phyloP scores from a whole-genome alignment of 1,139 yeast species.

The Saccharomyces hybrid region DNA sequence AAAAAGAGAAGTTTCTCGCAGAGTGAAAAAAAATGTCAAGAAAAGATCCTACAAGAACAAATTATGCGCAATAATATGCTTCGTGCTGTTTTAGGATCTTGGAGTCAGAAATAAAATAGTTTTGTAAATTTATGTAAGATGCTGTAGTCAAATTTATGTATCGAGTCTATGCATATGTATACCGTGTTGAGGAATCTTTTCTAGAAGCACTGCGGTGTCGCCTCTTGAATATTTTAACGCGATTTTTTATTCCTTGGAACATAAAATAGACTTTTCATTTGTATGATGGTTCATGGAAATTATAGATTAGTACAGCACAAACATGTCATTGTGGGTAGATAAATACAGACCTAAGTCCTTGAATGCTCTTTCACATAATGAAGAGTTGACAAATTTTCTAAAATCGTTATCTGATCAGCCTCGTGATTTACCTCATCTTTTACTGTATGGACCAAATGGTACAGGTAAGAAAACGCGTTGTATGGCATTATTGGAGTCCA shows the following conservation, averaged over 20 bases:
- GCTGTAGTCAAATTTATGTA: background rate
- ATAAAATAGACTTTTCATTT: background rate
- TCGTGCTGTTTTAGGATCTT: background rate
- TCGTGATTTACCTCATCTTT: slow-evolving; percentile 80
- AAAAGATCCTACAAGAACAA: background rate
- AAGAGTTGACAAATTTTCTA: slow-evolving; percentile 53
- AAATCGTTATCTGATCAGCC: slow-evolving; percentile 41
- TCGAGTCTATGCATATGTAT: background rate
- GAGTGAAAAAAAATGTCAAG: background rate
- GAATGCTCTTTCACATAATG: slow-evolving; percentile 58
- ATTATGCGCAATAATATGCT: background rate
- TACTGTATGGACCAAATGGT: slow-evolving; percentile 93
- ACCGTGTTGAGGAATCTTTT: background rate
- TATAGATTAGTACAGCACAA: background rate
- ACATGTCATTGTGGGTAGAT: slow-evolving; percentile 94
- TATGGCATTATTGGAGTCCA: slow-evolving; percentile 66
- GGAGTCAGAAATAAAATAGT: background rate
- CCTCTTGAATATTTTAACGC: background rate
- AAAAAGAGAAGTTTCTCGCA: background rate
- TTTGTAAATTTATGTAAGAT: background rate
- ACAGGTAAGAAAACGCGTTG: slow-evolving; percentile 95
- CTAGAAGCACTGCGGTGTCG: background rate
- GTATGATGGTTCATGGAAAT: background rate
- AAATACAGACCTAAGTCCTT: slow-evolving; percentile 76
- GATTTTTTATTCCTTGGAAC: background rate